Percentiles rank a stretch among this genome's conserved stretches.
Evolutionary conservation across 257 asterid species (phyloP).

Genomic region (Ophiorrhiza pumila): DNA sequence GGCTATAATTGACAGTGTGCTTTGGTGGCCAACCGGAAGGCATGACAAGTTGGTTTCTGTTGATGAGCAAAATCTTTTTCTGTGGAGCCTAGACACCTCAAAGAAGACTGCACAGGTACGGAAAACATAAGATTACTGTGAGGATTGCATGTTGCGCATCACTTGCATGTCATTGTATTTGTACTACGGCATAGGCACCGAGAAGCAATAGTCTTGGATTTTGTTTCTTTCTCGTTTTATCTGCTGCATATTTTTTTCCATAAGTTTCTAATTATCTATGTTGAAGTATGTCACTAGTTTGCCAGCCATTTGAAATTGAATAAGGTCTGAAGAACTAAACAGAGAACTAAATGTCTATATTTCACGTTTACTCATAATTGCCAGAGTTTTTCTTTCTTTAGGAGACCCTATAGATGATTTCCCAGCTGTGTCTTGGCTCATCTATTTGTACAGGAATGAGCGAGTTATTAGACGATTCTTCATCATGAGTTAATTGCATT

Average conservation of each 20-base stretch:
- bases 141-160: background rate
- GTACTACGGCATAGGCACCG: background rate
- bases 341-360: background rate
- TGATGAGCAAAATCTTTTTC: constrained; percentile 78
- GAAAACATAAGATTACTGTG: constrained; percentile 13
- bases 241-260: background rate
- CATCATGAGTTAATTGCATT: background rate
- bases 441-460: background rate
- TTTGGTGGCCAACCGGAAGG: constrained; percentile 99
- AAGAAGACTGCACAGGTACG: constrained; percentile 93
- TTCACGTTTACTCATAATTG: background rate
- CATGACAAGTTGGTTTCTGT: constrained; percentile 88
- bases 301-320: background rate
- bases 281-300: background rate
- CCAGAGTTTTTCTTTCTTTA: background rate
- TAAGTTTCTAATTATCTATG: background rate
- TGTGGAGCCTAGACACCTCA: constrained; percentile 85
- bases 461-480: background rate
- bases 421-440: background rate
- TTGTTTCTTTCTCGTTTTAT: background rate
- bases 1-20: constrained; percentile 50
- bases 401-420: background rate
- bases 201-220: constrained; percentile 4
- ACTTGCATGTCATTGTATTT: background rate
- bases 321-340: background rate